phyloP scores from a whole-genome alignment of 2,329 filamentous ascomycete species.

The Clathrospora elynae region DNA sequence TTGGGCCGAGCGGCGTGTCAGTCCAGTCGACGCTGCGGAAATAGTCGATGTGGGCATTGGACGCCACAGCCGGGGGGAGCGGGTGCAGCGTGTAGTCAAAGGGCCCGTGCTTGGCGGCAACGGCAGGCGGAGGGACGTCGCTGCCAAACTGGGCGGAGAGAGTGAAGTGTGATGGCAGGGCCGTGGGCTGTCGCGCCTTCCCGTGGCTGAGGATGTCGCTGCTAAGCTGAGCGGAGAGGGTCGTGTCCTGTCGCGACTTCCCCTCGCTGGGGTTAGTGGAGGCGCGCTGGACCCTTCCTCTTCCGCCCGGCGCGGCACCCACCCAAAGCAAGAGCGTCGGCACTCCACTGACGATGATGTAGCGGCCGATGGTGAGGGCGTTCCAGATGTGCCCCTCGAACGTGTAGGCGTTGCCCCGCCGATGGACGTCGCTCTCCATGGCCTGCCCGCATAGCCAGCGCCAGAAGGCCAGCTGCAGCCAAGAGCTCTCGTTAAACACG shows the following conservation, averaged over 20 bases:
- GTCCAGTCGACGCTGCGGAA: conserved; percentile 73
- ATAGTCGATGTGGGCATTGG: conserved; percentile 65
- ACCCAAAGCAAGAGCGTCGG: conserved; percentile 17
- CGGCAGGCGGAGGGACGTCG: background rate
- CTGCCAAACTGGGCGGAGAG: background rate
- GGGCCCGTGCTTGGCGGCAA: conserved; percentile 5
- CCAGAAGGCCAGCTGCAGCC: conserved; percentile 31
- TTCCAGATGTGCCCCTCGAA: conserved; percentile 40
- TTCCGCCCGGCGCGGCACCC: conserved; percentile 8
- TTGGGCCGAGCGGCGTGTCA: conserved; percentile 71
- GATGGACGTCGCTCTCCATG: conserved; percentile 14
- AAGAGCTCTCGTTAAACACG: conserved; percentile 21
- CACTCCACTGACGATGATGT: conserved; percentile 41
- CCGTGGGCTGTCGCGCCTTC: no score
- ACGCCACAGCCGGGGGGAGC: background rate
- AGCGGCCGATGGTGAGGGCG: conserved; percentile 25
- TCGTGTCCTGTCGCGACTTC: conserved; percentile 52
- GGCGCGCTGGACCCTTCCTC: conserved; percentile 4
- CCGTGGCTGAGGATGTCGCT: no score
- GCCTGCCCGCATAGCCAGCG: conserved; percentile 31
- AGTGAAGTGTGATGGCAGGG: background rate
- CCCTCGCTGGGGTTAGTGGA: conserved; percentile 16
- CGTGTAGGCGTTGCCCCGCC: conserved; percentile 24
- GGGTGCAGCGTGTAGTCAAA: conserved; percentile 24
- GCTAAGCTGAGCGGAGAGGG: conserved; percentile 48